phyloP scores from a whole-genome alignment of 2,329 filamentous ascomycete species.

The Diaporthe longicolla region DNA sequence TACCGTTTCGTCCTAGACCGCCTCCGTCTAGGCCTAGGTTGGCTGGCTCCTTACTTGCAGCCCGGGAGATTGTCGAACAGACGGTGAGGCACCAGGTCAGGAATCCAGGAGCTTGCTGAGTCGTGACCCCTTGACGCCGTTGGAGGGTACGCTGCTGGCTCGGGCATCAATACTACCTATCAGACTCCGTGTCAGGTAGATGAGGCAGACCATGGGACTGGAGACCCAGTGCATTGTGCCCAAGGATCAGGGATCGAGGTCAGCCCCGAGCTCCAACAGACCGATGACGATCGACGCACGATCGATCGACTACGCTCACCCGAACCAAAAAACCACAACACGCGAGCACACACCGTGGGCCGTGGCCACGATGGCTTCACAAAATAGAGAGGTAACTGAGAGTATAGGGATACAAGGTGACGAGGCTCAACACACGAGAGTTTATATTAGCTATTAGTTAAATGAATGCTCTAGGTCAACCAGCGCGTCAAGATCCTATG shows the following conservation, averaged over 20 bases:
- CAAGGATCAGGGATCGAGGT: constrained; percentile 17
- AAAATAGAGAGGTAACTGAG: background rate
- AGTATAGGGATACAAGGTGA: constrained; percentile 7
- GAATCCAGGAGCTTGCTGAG: constrained; percentile 3
- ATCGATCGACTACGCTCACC: background rate
- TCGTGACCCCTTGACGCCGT: constrained; percentile 1
- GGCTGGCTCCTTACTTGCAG: background rate
- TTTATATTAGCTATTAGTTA: constrained; percentile 53
- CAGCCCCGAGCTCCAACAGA: background rate
- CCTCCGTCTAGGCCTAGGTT: constrained; percentile 4
- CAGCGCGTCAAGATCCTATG: constrained; percentile 31
- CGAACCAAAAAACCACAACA: background rate
- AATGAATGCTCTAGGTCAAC: constrained; percentile 39
- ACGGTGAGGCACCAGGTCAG: background rate
- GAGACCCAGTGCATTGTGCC: constrained; percentile 8
- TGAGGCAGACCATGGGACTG: constrained; percentile 11
- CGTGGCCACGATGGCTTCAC: background rate
- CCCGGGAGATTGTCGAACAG: background rate
- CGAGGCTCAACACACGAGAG: constrained; percentile 51
- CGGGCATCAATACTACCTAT: constrained; percentile 29
- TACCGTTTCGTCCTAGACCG: constrained; percentile 17
- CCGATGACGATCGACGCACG: constrained; percentile 16
- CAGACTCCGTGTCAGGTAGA: constrained; percentile 28
- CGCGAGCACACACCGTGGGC: background rate
- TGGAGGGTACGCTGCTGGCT: constrained; percentile 1